phyloP scores from a whole-genome alignment of 345 rosid genomes.

The Gossypium herbaceum region DNA sequence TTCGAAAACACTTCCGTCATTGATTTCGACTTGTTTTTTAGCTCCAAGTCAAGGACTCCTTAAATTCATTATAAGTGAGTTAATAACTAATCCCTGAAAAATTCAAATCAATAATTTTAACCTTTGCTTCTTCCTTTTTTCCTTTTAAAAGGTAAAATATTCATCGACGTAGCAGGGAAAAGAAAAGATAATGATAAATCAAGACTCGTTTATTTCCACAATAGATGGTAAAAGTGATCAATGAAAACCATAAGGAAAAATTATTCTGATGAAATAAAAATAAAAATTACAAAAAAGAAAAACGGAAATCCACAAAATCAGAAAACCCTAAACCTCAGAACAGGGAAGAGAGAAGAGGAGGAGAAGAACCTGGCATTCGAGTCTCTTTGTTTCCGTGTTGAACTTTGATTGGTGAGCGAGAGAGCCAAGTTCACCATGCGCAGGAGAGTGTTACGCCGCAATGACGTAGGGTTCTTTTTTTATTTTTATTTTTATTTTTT shows the following conservation, averaged over 20 bases:
- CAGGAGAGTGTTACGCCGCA: background rate
- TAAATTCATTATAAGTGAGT: conserved; percentile 5
- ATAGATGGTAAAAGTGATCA: background rate
- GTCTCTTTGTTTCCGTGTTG: background rate
- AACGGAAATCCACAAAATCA: background rate
- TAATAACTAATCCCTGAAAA: background rate
- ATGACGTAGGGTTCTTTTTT: background rate
- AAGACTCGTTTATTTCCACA: background rate
- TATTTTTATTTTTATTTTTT: background rate
- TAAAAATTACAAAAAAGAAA: background rate
- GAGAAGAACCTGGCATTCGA: background rate
- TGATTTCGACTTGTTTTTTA: conserved; percentile 24
- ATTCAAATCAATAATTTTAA: background rate
- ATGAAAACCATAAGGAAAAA: background rate
- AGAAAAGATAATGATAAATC: background rate
- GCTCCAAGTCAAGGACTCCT: conserved; percentile 35
- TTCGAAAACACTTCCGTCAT: conserved; percentile 21
- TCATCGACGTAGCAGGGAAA: background rate
- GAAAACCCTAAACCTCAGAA: conserved; percentile 14
- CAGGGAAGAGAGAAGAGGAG: background rate
- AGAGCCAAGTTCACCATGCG: background rate
- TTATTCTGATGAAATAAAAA: background rate
- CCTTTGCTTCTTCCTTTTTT: background rate
- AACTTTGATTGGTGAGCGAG: background rate
- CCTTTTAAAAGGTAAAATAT: background rate